Conservation (phyloP, 129 eudicot genomes). For the Chrysanthemum lavandulifolium region DNA sequence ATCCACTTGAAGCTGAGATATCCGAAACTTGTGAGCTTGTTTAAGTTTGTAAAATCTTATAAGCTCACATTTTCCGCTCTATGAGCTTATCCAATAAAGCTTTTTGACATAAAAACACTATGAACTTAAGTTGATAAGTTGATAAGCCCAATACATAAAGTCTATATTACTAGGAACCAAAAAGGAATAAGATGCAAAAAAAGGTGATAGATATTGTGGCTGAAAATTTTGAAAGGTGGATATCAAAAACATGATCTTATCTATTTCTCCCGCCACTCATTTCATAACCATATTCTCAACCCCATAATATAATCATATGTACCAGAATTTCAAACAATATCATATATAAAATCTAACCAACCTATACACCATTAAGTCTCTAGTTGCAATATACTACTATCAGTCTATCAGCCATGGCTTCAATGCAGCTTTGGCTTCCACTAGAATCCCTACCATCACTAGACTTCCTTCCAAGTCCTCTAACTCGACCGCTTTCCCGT, state of each 20-base stretch:
- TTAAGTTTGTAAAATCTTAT: too few species aligned
- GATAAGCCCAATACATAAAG: too few species aligned
- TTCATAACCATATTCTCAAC: constrained; percentile 42
- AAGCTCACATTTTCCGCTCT: too few species aligned
- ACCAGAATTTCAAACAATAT: constrained; percentile 10
- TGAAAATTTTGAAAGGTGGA: constrained; percentile 40
- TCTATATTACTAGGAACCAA: neutral
- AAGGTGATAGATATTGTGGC: constrained; percentile 43
- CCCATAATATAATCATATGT: constrained; percentile 42
- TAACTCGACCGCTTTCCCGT: constrained; percentile 46
- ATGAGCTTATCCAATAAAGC: too few species aligned
- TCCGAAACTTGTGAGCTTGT: too few species aligned
- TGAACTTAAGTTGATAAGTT: too few species aligned
- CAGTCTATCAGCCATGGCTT: constrained; percentile 64
- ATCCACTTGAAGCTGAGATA: too few species aligned
- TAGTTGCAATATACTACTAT: constrained; percentile 29
- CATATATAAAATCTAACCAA: constrained; percentile 13
- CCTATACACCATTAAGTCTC: constrained; percentile 19
- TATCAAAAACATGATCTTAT: constrained; percentile 66
- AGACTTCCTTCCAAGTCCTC: constrained; percentile 65
- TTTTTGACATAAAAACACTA: too few species aligned
- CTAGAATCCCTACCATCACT: constrained; percentile 71
- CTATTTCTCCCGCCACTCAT: constrained; percentile 77
- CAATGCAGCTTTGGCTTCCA: constrained; percentile 91
- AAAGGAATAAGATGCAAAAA: constrained; percentile 3